These are phyloP conservation scores for Prunus davidiana DNA, from an alignment of 306 rosid species.

Conservation along the genomic window DNA sequence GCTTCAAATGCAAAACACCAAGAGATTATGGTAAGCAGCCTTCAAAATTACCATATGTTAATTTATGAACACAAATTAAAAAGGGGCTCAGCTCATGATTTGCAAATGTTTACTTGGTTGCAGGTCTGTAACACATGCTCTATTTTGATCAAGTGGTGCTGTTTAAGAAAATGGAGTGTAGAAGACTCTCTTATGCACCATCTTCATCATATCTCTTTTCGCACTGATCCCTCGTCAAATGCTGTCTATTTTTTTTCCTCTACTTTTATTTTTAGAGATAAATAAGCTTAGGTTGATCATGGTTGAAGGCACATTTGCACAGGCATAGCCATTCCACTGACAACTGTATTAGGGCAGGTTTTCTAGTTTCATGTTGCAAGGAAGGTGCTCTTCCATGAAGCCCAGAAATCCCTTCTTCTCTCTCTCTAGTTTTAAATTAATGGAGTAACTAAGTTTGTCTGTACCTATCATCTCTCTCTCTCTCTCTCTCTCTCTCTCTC, in stretches of 20 bases:
- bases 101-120: conserved; percentile 17
- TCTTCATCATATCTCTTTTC: conserved; percentile 3
- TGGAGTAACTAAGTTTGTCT: conserved; percentile 15
- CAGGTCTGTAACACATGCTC: conserved; percentile 29
- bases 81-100: conserved; percentile 12
- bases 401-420: conserved; percentile 37
- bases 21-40: conserved; percentile 55
- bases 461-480: conserved; percentile 4
- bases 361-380: conserved; percentile 27
- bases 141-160: conserved; percentile 42
- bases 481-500: too few species aligned
- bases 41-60: not conserved
- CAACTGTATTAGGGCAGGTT: conserved; percentile 27
- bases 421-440: conserved; percentile 11
- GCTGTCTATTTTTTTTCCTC: not conserved
- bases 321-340: conserved; percentile 26
- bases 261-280: conserved; percentile 17
- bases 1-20: conserved; percentile 77
- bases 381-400: conserved; percentile 29
- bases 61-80: not conserved
- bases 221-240: conserved; percentile 25
- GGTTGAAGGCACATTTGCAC: conserved; percentile 36
- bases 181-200: conserved; percentile 2
- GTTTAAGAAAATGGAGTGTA: conserved; percentile 34
- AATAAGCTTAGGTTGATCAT: conserved; percentile 33